Conservation (phyloP, 2,329 filamentous ascomycete species). For the Cladorrhinum sp. region DNA sequence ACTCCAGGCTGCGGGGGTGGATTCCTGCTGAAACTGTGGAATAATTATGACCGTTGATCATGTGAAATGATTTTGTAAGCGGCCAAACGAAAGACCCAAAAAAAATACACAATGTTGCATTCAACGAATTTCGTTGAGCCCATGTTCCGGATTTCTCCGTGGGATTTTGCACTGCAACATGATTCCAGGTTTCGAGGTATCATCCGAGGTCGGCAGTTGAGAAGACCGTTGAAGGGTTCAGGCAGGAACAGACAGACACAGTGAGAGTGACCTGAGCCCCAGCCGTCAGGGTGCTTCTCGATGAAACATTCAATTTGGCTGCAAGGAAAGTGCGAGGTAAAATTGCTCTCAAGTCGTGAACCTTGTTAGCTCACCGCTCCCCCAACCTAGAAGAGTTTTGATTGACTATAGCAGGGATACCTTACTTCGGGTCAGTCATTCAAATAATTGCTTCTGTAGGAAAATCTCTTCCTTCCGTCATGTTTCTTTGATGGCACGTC, state of each 20-base stretch:
- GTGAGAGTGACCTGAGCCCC: too few relatives aligned
- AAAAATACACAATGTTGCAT: neutral
- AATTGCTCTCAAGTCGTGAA: neutral
- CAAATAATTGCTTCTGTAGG: neutral
- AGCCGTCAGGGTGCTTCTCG: neutral
- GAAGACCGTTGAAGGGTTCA: neutral
- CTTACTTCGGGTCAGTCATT: too few relatives aligned
- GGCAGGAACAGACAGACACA: too few relatives aligned
- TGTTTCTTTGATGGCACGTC: neutral
- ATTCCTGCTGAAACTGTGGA: neutral
- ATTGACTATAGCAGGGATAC: too few relatives aligned
- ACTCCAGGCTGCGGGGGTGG: neutral
- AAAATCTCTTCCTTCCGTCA: neutral
- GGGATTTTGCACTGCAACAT: neutral
- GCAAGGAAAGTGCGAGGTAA: neutral
- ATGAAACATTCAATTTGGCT: neutral
- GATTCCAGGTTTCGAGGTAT: neutral
- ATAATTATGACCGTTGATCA: neutral
- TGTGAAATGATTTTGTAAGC: neutral
- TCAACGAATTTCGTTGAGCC: neutral
- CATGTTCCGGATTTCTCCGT: neutral
- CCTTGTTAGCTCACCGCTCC: neutral
- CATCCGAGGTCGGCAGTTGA: neutral
- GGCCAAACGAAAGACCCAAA: neutral
- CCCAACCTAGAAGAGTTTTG: neutral